Conservation (phyloP, 2,329 filamentous ascomycete genomes). For the Verticillium alfalfae region DNA sequence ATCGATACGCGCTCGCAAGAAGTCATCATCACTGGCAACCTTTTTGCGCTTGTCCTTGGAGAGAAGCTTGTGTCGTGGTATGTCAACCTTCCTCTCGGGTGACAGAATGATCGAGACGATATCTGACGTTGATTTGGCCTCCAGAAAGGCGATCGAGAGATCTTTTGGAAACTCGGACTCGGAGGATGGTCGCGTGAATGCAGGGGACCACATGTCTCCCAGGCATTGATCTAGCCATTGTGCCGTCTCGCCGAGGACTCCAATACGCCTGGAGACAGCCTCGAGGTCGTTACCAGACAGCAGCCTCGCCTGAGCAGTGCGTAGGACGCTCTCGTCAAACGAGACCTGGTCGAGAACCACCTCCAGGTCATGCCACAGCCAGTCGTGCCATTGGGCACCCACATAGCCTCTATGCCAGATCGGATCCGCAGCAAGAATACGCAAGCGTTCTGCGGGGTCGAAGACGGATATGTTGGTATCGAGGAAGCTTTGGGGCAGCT, state of each 20-base stretch:
- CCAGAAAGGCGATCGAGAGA: not conserved
- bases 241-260: slow-evolving; percentile 8
- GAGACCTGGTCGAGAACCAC: slow-evolving; percentile 9
- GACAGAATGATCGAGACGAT: not conserved
- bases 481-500: slow-evolving; percentile 53
- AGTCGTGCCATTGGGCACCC: slow-evolving; percentile 11
- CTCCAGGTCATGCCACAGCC: slow-evolving; percentile 11
- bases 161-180: not conserved
- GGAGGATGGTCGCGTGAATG: slow-evolving; percentile 2
- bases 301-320: slow-evolving; percentile 2
- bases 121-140: not conserved
- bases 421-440: slow-evolving; percentile 12
- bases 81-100: not conserved
- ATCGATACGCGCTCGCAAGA: not conserved
- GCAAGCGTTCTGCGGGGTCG: slow-evolving; percentile 18
- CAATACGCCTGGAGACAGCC: slow-evolving; percentile 5
- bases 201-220: slow-evolving; percentile 9
- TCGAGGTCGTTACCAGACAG: slow-evolving; percentile 5
- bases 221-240: slow-evolving; percentile 9
- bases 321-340: slow-evolving; percentile 4
- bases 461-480: slow-evolving; percentile 40
- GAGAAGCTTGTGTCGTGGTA: not conserved
- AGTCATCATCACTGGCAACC: not conserved
- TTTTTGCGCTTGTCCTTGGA: not conserved
- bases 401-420: slow-evolving; percentile 10